These are phyloP conservation scores for Penicillium soppii DNA, from an alignment of 495 filamentous ascomycete species.

Conservation along the genomic window DNA sequence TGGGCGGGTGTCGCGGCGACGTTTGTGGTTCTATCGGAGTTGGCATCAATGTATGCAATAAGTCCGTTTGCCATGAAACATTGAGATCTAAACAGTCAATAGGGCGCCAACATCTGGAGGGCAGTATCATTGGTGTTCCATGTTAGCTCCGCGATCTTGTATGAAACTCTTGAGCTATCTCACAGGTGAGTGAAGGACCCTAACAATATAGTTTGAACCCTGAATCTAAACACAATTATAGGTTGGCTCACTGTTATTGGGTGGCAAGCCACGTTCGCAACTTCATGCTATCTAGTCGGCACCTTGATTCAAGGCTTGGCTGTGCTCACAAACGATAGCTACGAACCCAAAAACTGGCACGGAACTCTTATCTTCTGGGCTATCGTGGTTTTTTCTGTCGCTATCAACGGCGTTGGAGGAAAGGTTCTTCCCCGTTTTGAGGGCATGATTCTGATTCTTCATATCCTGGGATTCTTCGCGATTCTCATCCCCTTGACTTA, in stretches of 20 bases:
- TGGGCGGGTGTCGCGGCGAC: slow-evolving; percentile 38
- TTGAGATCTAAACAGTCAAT: background rate
- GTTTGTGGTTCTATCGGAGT: slow-evolving; percentile 37
- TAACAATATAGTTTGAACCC: background rate
- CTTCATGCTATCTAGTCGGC: slow-evolving; percentile 40
- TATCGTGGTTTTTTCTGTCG: slow-evolving; percentile 31
- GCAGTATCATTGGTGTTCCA: slow-evolving; percentile 55
- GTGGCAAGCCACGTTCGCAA: slow-evolving; percentile 44
- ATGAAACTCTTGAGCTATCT: slow-evolving; percentile 48
- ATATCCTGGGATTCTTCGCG: slow-evolving; percentile 52
- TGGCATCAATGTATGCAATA: slow-evolving; percentile 40
- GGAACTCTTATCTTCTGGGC: slow-evolving; percentile 46
- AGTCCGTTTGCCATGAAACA: too few relatives aligned
- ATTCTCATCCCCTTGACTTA: slow-evolving; percentile 50
- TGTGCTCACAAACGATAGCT: slow-evolving; percentile 33
- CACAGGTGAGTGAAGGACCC: slow-evolving; percentile 30
- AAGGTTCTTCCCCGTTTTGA: slow-evolving; percentile 46
- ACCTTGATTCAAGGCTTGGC: slow-evolving; percentile 44
- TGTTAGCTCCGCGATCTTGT: slow-evolving; percentile 40
- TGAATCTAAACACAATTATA: slow-evolving; percentile 5
- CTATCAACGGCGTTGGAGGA: slow-evolving; percentile 41
- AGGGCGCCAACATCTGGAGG: slow-evolving; percentile 52
- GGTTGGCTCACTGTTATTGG: slow-evolving; percentile 48
- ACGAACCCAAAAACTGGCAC: slow-evolving; percentile 40
- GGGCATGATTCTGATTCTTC: slow-evolving; percentile 44